Percentiles rank a stretch among this genome's conserved stretches.
These are phyloP conservation scores for Rhododendron ferrugineum DNA, from an alignment of 148 eudicot species.

Conservation along the genomic window DNA sequence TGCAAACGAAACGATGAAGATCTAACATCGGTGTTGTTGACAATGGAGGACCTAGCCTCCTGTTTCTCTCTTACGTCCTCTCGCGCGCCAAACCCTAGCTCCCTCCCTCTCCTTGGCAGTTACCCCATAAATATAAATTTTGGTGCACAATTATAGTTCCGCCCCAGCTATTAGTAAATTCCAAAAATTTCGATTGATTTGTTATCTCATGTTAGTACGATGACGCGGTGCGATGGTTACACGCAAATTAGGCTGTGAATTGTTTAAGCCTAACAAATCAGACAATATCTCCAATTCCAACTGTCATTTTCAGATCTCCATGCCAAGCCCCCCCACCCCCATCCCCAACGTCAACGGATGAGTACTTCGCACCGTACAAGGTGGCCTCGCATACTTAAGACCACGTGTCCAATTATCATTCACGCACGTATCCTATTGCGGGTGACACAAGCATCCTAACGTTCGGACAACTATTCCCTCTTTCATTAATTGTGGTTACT, in stretches of 20 bases:
- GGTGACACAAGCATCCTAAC: too few relatives aligned
- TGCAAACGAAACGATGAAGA: too few relatives aligned
- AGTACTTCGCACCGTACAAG: background rate
- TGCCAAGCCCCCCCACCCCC: background rate
- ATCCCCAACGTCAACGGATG: background rate
- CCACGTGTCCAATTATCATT: background rate
- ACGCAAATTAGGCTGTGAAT: background rate
- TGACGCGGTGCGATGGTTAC: background rate
- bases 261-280: background rate
- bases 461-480: too few relatives aligned
- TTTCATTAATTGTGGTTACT: too few relatives aligned
- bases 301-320: background rate
- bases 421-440: background rate
- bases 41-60: too few relatives aligned
- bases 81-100: too few relatives aligned
- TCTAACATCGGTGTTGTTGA: too few relatives aligned
- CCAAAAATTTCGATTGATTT: too few relatives aligned
- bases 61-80: too few relatives aligned
- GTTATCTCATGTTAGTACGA: too few relatives aligned
- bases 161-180: too few relatives aligned
- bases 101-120: background rate
- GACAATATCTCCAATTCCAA: background rate
- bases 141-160: too few relatives aligned
- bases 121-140: background rate
- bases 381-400: background rate